Percentiles rank a stretch among this genome's conserved stretches.
Evolutionary conservation across 2,329 filamentous ascomycete genomes (phyloP).

Genomic region (Aspergillus hiratsukae): DNA sequence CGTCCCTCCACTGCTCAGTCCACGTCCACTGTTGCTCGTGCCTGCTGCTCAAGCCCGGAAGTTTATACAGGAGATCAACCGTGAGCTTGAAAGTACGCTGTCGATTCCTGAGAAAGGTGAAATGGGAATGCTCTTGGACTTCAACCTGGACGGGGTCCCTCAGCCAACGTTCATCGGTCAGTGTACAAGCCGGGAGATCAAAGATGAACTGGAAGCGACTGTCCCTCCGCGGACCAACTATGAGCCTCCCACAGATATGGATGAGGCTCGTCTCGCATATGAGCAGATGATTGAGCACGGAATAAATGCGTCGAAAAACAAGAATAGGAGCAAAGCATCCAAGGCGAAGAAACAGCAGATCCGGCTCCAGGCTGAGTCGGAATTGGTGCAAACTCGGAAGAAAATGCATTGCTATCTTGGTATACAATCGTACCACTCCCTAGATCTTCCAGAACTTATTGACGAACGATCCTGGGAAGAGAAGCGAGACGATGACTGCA

Average conservation of each 20-base stretch:
- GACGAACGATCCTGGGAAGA: constrained; percentile 20
- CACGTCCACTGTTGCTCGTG: constrained; percentile 62
- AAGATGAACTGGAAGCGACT: constrained; percentile 29
- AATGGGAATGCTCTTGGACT: constrained; percentile 57
- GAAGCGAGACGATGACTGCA: constrained; percentile 12
- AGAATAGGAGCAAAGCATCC: constrained; percentile 37
- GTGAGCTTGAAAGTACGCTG: constrained; percentile 47
- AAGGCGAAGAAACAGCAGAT: constrained; percentile 50
- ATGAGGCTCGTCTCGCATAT: constrained; percentile 13
- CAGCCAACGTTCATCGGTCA: constrained; percentile 65
- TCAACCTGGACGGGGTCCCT: constrained; percentile 57
- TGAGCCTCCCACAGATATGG: neutral
- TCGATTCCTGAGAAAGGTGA: constrained; percentile 54
- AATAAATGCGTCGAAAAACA: constrained; percentile 48
- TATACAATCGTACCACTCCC: constrained; percentile 46
- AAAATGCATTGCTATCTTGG: constrained; percentile 68
- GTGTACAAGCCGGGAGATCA: constrained; percentile 45
- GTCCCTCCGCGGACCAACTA: constrained; percentile 23
- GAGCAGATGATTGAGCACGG: constrained; percentile 51
- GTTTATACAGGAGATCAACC: constrained; percentile 63
- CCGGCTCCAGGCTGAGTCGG: constrained; percentile 47
- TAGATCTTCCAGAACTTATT: constrained; percentile 5
- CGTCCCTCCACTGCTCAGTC: constrained; percentile 43
- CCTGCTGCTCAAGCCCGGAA: constrained; percentile 60
- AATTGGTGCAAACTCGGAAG: constrained; percentile 55